Evolutionary conservation across 1,284 basidiomycete species (phyloP).

Genomic region (Trichosporon asahii): DNA sequence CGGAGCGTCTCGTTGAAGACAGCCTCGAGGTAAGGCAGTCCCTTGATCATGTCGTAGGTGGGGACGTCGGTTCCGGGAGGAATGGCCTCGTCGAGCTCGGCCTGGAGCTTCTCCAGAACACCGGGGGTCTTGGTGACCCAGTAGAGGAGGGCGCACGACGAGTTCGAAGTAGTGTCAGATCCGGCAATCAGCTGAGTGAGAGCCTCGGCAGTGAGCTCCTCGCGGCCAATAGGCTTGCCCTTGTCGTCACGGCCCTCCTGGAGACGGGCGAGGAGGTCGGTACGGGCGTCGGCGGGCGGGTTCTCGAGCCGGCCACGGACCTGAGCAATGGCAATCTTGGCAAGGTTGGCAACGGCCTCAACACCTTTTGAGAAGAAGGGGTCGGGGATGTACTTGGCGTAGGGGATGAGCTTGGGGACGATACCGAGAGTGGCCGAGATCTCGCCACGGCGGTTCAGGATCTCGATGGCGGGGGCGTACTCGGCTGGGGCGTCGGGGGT

Average conservation of each 20-base stretch:
- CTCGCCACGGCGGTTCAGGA: constrained; percentile 85
- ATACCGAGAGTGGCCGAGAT: constrained; percentile 79
- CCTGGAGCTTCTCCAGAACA: constrained; percentile 67
- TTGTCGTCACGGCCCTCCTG: constrained; percentile 71
- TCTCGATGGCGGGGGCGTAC: constrained; percentile 74
- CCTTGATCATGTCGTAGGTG: constrained; percentile 61
- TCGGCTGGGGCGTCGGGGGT: constrained; percentile 31
- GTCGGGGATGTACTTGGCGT: constrained; percentile 61
- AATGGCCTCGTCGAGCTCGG: constrained; percentile 74
- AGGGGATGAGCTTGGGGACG: constrained; percentile 62
- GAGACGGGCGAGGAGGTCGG: constrained; percentile 75
- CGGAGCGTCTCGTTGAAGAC: constrained; percentile 80
- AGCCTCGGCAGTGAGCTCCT: constrained; percentile 80
- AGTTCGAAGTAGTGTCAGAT: constrained; percentile 61
- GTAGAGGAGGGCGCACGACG: constrained; percentile 79
- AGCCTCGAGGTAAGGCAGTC: constrained; percentile 69
- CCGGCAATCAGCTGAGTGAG: constrained; percentile 81
- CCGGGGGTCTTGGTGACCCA: constrained; percentile 67
- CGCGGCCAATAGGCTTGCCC: constrained; percentile 55
- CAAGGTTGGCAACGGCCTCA: constrained; percentile 67
- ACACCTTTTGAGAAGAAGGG: constrained; percentile 69
- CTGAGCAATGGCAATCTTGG: constrained; percentile 76
- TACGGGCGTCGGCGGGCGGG: constrained; percentile 57
- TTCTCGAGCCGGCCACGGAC: constrained; percentile 68
- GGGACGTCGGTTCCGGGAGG: constrained; percentile 60